These are phyloP conservation scores for Boletus rubescentipes DNA, from an alignment of 768 basidiomycete species.

Conservation along the genomic window DNA sequence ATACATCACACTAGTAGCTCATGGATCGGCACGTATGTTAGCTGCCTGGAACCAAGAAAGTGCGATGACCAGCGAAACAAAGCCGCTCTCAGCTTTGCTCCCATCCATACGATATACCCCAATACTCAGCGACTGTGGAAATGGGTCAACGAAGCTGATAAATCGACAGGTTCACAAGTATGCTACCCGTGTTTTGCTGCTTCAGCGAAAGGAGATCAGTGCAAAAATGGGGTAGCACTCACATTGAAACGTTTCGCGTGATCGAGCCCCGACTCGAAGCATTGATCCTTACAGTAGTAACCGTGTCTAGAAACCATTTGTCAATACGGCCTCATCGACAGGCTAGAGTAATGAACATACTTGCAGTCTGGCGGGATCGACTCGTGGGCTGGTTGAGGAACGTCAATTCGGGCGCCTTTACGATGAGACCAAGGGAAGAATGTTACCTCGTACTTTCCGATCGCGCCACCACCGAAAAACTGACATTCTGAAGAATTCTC, in stretches of 20 bases:
- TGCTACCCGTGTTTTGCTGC: background rate
- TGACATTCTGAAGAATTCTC: constrained; percentile 3
- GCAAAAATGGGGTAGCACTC: background rate
- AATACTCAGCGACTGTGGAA: background rate
- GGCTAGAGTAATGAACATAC: background rate
- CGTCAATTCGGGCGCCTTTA: background rate
- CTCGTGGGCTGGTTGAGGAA: background rate
- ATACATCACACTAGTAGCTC: background rate
- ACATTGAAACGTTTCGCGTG: constrained; percentile 15
- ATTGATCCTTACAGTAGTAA: constrained; percentile 13
- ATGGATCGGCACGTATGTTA: background rate
- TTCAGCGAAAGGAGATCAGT: background rate
- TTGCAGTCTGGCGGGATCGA: constrained; percentile 7
- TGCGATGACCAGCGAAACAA: background rate
- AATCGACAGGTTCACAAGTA: constrained; percentile 7
- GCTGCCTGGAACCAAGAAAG: constrained; percentile 1
- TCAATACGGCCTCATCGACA: background rate
- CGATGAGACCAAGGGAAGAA: background rate
- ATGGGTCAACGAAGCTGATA: background rate
- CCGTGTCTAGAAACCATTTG: constrained; percentile 3
- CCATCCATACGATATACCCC: background rate
- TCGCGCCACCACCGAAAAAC: constrained; percentile 13
- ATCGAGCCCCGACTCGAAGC: constrained; percentile 6
- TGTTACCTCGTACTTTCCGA: constrained; percentile 7
- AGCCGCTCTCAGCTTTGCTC: background rate